Evolutionary conservation across 805 yeast genomes (phyloP).

Genomic region (Wickerhamiella lipophila): DNA sequence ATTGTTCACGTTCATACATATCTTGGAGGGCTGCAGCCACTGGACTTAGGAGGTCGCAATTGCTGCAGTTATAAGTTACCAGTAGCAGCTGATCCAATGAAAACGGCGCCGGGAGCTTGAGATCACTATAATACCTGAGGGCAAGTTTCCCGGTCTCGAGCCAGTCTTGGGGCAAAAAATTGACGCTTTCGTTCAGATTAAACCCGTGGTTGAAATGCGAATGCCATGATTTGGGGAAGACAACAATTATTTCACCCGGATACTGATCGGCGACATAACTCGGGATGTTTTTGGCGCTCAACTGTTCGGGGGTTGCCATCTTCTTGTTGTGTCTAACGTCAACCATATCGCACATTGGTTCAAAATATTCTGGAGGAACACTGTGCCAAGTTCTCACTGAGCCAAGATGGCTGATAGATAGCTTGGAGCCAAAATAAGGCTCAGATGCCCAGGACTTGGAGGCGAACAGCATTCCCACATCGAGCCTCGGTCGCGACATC

Average conservation of each 20-base stretch:
- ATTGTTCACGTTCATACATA: neutral
- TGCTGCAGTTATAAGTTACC: neutral
- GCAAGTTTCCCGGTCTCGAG: slow-evolving; percentile 1
- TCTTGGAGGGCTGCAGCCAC: neutral
- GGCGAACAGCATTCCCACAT: slow-evolving; percentile 68
- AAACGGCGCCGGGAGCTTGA: slow-evolving; percentile 6
- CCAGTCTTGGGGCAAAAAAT: slow-evolving; percentile 2
- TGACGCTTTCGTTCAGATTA: slow-evolving; percentile 8
- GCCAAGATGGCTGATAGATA: slow-evolving; percentile 75
- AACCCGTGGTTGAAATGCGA: slow-evolving; percentile 13
- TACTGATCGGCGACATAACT: slow-evolving; percentile 48
- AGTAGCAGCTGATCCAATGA: slow-evolving; percentile 5
- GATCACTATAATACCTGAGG: neutral
- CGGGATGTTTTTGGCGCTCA: slow-evolving; percentile 34
- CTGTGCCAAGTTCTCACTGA: slow-evolving; percentile 79
- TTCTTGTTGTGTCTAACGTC: slow-evolving; percentile 41
- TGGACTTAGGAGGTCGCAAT: neutral
- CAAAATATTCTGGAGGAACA: slow-evolving; percentile 51
- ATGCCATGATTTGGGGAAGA: slow-evolving; percentile 32
- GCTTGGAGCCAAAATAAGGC: slow-evolving; percentile 71
- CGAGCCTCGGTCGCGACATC: slow-evolving; percentile 47
- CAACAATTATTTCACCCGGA: slow-evolving; percentile 71
- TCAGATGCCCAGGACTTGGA: slow-evolving; percentile 89
- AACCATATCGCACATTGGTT: slow-evolving; percentile 45
- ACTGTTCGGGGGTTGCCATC: slow-evolving; percentile 45